phyloP scores from a whole-genome alignment of 768 basidiomycete genomes.

The Clavaria fumosa region DNA sequence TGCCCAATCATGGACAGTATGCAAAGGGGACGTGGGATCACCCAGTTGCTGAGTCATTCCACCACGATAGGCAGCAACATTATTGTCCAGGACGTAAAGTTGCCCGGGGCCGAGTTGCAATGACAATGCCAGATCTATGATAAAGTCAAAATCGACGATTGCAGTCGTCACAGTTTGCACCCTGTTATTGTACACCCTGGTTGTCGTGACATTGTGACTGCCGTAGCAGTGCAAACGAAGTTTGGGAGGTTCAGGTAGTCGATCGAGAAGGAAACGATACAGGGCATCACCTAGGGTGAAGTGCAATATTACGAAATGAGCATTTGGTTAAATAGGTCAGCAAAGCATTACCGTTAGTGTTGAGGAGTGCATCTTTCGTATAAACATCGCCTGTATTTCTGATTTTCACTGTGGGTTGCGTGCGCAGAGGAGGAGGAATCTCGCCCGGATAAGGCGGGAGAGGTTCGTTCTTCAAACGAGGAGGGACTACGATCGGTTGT shows the following conservation, averaged over 20 bases:
- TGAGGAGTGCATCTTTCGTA: constrained; percentile 2
- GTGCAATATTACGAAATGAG: background rate
- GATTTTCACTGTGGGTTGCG: background rate
- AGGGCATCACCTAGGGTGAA: constrained; percentile 6
- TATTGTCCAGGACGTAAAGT: constrained; percentile 1
- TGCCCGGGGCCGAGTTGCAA: background rate
- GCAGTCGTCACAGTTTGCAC: background rate
- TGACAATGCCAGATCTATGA: constrained; percentile 4
- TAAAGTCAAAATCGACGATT: constrained; percentile 4
- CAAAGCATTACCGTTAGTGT: background rate
- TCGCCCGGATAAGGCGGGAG: constrained; percentile 2
- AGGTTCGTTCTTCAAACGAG: constrained; percentile 1
- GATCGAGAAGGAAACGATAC: constrained; percentile 5
- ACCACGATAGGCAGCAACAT: constrained; percentile 2
- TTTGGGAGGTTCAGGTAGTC: constrained; percentile 1
- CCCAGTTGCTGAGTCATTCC: background rate
- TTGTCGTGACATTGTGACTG: background rate
- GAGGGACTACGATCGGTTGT: no score
- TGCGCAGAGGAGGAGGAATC: background rate
- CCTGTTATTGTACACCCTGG: background rate
- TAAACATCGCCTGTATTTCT: background rate
- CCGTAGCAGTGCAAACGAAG: constrained; percentile 5
- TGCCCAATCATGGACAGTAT: constrained; percentile 1
- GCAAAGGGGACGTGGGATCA: background rate
- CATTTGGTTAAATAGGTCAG: background rate